Percentiles rank a stretch among this genome's conserved stretches.
phyloP scores from a whole-genome alignment of 352 stramenopile genomes.

The Pythium dissimile region DNA sequence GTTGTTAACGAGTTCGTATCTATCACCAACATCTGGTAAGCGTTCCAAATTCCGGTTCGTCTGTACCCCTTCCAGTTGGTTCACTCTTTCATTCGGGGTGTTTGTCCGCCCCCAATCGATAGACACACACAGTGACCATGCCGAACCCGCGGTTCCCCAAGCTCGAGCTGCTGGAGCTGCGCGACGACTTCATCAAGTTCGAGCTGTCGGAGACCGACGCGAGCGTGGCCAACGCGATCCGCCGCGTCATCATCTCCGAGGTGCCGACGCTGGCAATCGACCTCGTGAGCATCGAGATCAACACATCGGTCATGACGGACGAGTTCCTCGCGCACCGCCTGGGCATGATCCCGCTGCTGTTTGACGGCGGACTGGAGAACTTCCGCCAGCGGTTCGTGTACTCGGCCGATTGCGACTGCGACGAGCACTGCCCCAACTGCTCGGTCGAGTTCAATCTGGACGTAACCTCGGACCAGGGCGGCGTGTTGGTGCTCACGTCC shows the following conservation, averaged over 20 bases:
- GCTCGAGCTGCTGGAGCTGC: constrained; percentile 93
- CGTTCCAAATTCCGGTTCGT: neutral
- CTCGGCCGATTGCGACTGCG: constrained; percentile 89
- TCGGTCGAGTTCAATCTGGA: constrained; percentile 97
- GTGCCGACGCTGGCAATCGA: constrained; percentile 98
- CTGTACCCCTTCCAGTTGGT: neutral
- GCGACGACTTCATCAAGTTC: constrained; percentile 96
- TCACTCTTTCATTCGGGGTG: constrained; percentile 16
- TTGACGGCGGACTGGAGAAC: constrained; percentile 82
- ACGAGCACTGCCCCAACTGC: constrained; percentile 96
- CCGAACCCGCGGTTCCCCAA: constrained; percentile 90
- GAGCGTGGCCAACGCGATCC: constrained; percentile 96
- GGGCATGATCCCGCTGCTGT: constrained; percentile 95
- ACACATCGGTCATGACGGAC: constrained; percentile 97
- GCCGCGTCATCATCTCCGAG: constrained; percentile 97
- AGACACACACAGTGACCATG: constrained; percentile 34
- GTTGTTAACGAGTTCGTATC: neutral
- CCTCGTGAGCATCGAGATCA: constrained; percentile 97
- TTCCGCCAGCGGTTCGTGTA: constrained; percentile 90
- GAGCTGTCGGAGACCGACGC: constrained; percentile 96
- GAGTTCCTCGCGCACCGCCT: constrained; percentile 98
- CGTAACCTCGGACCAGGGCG: constrained; percentile 67
- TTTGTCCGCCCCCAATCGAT: neutral
- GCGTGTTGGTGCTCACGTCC: constrained; percentile 68
- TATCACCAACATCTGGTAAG: neutral